Evolutionary conservation across 2,329 filamentous ascomycete genomes (phyloP), one percentile per base, ranked within the genome.

Genomic region (Xylariaceae sp.): DNA sequence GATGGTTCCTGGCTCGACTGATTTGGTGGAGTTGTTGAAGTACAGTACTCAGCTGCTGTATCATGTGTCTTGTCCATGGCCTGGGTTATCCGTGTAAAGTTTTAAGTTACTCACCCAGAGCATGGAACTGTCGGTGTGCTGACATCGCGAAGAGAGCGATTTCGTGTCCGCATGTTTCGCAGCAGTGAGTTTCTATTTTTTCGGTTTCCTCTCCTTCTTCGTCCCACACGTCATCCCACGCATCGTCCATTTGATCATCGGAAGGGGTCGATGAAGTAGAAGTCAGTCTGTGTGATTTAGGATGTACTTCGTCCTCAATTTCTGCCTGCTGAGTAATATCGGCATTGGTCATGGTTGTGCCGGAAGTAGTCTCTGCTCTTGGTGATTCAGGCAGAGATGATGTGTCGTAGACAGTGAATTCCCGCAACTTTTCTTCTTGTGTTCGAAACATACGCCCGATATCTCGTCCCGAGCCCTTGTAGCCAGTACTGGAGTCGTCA

Each of bases 371-470:
- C 12, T n/a, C 28, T 9, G 18, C 22, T 28, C 22, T 41, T 6
- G 22, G 16, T 19, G 46, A 18, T 17, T 13, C 31, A 3, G 53
- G 53, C 11, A 34, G 10, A 14, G 53, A 43, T 40, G 60, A 64
- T 31, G 54, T 51, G 56, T 79, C 79, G 43, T 79, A 76, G 1
- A 84, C 75, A 46, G 73, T 84, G 74, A 87, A 92, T 45, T 88
- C 83, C 54, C 78, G 83, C 49, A 91, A 71, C 31, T 84, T 79
- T 42, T 83, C 78, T 45, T 89, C 85, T 66, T 95, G 90, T 49
- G 77, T 78, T 63, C 76, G 83, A 67, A 97, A 95, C 90, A 97
- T 95, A 63, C 76, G 81, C 1, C 80, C 80, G 59, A 97, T 96
- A 63, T 96, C 86, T 57, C 88, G 78, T 1, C 89, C 89, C n/a